These are phyloP conservation scores for Colletotrichum lini DNA, from an alignment of 2,329 filamentous ascomycete species.

Conservation along the genomic window DNA sequence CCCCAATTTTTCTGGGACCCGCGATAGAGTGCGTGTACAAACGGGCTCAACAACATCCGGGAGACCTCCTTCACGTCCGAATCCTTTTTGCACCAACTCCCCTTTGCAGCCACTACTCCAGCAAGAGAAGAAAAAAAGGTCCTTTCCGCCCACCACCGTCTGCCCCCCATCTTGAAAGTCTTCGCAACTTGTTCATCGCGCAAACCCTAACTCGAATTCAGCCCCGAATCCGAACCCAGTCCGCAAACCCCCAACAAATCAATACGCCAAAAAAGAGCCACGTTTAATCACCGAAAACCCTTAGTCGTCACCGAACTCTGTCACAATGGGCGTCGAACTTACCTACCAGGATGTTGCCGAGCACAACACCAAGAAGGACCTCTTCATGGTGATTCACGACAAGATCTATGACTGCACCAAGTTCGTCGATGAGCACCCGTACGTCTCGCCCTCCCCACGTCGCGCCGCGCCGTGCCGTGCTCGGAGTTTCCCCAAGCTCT, in stretches of 20 bases:
- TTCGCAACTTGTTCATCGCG: neutral
- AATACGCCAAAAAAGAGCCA: conserved; percentile 30
- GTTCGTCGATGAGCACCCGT: conserved; percentile 98
- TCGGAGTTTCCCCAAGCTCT: neutral
- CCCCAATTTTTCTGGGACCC: conserved; percentile 38
- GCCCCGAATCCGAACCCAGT: neutral
- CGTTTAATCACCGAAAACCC: conserved; percentile 31
- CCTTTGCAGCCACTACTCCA: conserved; percentile 3
- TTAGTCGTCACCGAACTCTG: conserved; percentile 29
- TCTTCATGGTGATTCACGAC: conserved; percentile 93
- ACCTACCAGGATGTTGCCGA: conserved; percentile 86
- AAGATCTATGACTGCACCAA: conserved; percentile 93
- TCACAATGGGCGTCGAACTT: conserved; percentile 62
- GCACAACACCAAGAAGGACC: conserved; percentile 94
- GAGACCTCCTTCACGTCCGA: conserved; percentile 30
- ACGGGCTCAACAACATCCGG: conserved; percentile 42
- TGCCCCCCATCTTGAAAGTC: neutral
- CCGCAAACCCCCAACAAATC: conserved; percentile 24
- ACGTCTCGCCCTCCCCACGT: conserved; percentile 48
- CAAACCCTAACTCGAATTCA: conserved; percentile 4
- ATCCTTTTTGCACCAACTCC: conserved; percentile 12
- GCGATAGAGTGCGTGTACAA: conserved; percentile 28
- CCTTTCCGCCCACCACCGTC: neutral
- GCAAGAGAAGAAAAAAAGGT: conserved; percentile 30
- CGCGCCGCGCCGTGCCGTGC: conserved; percentile 6